Evolutionary conservation across 2,329 filamentous ascomycete species (phyloP).

Genomic region (Sarocladiaceae sp.): DNA sequence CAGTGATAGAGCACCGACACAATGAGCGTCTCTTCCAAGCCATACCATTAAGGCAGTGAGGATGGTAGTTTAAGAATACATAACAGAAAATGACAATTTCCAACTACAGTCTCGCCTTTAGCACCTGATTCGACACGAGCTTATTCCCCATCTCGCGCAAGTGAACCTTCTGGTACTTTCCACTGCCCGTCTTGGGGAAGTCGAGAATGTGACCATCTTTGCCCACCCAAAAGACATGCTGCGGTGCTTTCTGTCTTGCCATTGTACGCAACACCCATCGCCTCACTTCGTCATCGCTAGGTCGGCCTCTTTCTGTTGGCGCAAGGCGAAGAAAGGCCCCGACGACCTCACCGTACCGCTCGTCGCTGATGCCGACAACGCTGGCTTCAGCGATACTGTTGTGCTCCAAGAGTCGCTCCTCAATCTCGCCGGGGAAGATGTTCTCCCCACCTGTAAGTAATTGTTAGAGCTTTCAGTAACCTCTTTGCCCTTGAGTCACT

Average conservation of each 20-base stretch:
- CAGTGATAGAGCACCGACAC: no score
- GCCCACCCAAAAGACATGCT: slow-evolving; percentile 9
- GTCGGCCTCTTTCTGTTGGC: background rate
- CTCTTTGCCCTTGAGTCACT: background rate
- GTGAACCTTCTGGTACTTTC: slow-evolving; percentile 3
- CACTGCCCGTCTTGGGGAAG: slow-evolving; percentile 2
- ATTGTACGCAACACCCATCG: slow-evolving; percentile 1
- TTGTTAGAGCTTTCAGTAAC: background rate
- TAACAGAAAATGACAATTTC: no score
- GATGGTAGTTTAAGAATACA: no score
- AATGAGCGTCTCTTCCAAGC: no score
- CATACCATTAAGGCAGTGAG: no score
- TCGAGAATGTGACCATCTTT: background rate
- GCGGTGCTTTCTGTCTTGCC: slow-evolving; percentile 7
- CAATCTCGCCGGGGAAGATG: slow-evolving; percentile 78
- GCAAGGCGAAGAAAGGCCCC: slow-evolving; percentile 57
- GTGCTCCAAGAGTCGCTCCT: slow-evolving; percentile 71
- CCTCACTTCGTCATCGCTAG: background rate
- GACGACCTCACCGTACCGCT: slow-evolving; percentile 71
- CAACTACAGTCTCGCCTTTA: slow-evolving; percentile 1
- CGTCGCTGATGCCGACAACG: slow-evolving; percentile 71
- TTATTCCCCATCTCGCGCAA: slow-evolving; percentile 3
- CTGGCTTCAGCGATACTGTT: slow-evolving; percentile 60
- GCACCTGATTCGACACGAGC: background rate
- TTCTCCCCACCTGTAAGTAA: slow-evolving; percentile 50